Base-by-base conservation (phyloP, 2,329 filamentous ascomycete genomes). In the Cordyceps cicadae region DNA sequence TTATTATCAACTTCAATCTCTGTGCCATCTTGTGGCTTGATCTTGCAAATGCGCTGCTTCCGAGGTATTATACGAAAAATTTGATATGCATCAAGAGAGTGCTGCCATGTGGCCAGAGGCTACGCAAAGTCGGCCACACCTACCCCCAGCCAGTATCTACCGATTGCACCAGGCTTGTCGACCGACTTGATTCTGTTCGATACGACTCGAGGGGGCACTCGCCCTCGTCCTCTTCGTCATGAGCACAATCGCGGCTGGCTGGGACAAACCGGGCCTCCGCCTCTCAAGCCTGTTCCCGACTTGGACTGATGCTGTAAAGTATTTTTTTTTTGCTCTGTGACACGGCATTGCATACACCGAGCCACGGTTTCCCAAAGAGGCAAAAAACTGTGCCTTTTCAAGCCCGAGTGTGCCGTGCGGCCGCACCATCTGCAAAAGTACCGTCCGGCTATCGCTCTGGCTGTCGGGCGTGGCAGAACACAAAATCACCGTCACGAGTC, bases 181-280 rank as follows among this genome's bases (percentile, higher is more conserved):
- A 49, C 60, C 39, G 60, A 49, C 63, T n/a, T 54, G 59, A 59
- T 58, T 50, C 52, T 49, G 19, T 64, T 58, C n/a, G 51, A 60
- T 24, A 66, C 51, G 19, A 67, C 48, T 66, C 66, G 55, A 63
- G 24, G 63, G 64, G 67, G 48, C 60, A 53, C 26, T 50, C 37
- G 5, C 17, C 26, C 19, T 32, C 34, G 19, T 64, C 45, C 4
- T 53, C 45, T 2, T 53, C 34, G 3, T 54, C 56, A 19, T 49
- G 50, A 37, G 51, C 26, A 9, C 59, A 52, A 14, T 60, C n/a
- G 21, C 11, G 17, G n/a, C 43, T 12, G 39, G 55, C 26, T 37
- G 43, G 41, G 41, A 24, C 17, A 17, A 43, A 7, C 5, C 12
- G 15, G n/a, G 14, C 39, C 17, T 17, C 37, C 37, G 14, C 37